These are phyloP conservation scores for Candida glucosophila DNA, from an alignment of 1,139 yeast species.

Conservation along the genomic window DNA sequence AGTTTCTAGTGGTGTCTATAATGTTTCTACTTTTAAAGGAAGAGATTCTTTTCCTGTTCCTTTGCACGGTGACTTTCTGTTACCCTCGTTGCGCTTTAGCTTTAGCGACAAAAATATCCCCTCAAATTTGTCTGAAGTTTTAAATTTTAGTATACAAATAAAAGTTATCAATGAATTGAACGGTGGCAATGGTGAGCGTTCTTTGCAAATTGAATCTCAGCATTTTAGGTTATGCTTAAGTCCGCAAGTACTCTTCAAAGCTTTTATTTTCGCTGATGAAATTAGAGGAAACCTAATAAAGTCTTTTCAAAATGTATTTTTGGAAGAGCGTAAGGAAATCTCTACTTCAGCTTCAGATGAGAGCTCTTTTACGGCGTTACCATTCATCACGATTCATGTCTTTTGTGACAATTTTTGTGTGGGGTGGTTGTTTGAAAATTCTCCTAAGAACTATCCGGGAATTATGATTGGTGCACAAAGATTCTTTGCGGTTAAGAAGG, in stretches of 20 bases:
- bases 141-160: constrained; percentile 32
- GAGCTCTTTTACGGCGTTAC: constrained; percentile 3
- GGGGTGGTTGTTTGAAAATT: constrained; percentile 60
- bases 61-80: constrained; percentile 29
- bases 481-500: constrained; percentile 54
- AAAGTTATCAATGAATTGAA: constrained; percentile 27
- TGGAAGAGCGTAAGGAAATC: too few relatives aligned
- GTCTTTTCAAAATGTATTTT: too few relatives aligned
- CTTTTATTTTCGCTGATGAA: constrained; percentile 18
- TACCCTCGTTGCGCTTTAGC: constrained; percentile 36
- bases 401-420: constrained; percentile 59
- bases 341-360: too few relatives aligned
- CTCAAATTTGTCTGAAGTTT: constrained; percentile 35
- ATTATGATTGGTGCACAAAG: constrained; percentile 69
- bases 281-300: constrained; percentile 1
- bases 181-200: constrained; percentile 17
- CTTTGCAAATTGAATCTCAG: constrained; percentile 51
- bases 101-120: constrained; percentile 28
- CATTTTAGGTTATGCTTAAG: constrained; percentile 51
- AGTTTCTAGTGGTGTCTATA: constrained; percentile 12
- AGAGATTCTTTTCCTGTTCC: too few relatives aligned
- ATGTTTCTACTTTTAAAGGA: constrained; percentile 19
- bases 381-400: constrained; percentile 50
- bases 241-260: constrained; percentile 38
- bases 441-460: constrained; percentile 49